phyloP scores from a whole-genome alignment of 163 green algal species.

The Picocystis sp. region DNA sequence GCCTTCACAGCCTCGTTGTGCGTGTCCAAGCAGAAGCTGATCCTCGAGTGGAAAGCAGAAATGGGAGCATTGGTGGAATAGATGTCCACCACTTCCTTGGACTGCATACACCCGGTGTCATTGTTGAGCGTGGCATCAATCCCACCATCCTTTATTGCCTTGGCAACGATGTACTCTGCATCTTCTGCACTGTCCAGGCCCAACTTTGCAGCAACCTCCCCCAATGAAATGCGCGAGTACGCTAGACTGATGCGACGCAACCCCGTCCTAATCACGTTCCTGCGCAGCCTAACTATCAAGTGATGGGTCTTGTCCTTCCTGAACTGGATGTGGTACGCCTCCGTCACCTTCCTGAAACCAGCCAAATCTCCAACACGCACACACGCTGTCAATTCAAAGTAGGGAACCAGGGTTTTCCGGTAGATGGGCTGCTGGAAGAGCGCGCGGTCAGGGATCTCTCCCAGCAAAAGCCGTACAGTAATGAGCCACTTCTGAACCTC shows the following conservation, averaged over 20 bases:
- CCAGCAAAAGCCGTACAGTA: slow-evolving; percentile 69
- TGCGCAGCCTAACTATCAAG: slow-evolving; percentile 78
- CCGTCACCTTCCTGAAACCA: slow-evolving; percentile 43
- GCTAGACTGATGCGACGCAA: slow-evolving; percentile 69
- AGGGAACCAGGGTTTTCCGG: slow-evolving; percentile 48
- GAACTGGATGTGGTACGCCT: slow-evolving; percentile 41
- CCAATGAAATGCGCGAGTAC: slow-evolving; percentile 72
- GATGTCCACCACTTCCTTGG: slow-evolving; percentile 36
- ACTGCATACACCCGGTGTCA: slow-evolving; percentile 38
- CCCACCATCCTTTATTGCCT: slow-evolving; percentile 82
- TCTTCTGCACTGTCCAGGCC: slow-evolving; percentile 50
- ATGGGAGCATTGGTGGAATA: slow-evolving; percentile 61
- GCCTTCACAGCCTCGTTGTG: slow-evolving; percentile 80
- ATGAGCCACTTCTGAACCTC: slow-evolving; percentile 71
- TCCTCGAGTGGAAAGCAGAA: slow-evolving; percentile 81
- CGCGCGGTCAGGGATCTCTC: slow-evolving; percentile 76
- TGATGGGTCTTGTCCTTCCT: slow-evolving; percentile 53
- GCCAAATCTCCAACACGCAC: slow-evolving; percentile 74
- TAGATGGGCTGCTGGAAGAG: slow-evolving; percentile 65
- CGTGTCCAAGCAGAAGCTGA: slow-evolving; percentile 95
- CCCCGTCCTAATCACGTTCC: slow-evolving; percentile 91
- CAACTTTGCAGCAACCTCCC: slow-evolving; percentile 78
- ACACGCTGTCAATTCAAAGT: slow-evolving; percentile 67
- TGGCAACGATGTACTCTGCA: slow-evolving; percentile 83
- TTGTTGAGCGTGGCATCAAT: slow-evolving; percentile 70